These are phyloP conservation scores for Colletotrichum sp. DNA, from an alignment of 2,329 filamentous ascomycete genomes.

Conservation along the genomic window DNA sequence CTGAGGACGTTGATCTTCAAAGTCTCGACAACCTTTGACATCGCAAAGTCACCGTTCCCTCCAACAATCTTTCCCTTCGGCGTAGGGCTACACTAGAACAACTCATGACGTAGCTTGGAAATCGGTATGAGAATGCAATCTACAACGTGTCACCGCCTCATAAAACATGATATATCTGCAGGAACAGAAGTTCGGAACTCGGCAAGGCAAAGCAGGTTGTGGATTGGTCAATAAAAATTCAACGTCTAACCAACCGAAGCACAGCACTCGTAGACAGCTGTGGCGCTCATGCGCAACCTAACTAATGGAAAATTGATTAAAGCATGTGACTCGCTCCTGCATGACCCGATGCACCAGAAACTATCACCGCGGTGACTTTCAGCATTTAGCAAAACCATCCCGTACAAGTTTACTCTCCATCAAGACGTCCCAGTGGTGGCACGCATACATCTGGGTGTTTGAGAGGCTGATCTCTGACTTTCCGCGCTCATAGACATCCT, in stretches of 20 bases:
- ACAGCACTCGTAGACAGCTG: rapidly evolving
- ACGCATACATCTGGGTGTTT: neutral
- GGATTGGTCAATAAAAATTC: neutral
- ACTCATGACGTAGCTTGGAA: neutral
- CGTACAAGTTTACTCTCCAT: neutral
- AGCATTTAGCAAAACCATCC: neutral
- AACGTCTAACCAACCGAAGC: neutral
- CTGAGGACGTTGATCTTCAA: rapidly evolving
- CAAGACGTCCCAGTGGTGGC: neutral
- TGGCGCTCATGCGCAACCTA: neutral
- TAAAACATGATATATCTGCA: neutral
- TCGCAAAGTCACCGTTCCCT: neutral
- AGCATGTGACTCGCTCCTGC: neutral
- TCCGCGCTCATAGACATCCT: neutral
- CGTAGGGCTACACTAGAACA: neutral
- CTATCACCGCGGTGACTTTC: neutral
- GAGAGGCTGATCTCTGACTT: neutral
- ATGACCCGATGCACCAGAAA: neutral
- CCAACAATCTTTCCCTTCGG: rapidly evolving
- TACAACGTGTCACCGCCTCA: neutral
- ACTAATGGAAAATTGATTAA: neutral
- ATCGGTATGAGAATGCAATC: neutral
- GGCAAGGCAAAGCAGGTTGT: neutral
- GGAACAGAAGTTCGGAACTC: neutral
- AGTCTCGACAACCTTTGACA: rapidly evolving